phyloP scores from a whole-genome alignment of 495 filamentous ascomycete species.

The Hypomontagnella submonticulosa region DNA sequence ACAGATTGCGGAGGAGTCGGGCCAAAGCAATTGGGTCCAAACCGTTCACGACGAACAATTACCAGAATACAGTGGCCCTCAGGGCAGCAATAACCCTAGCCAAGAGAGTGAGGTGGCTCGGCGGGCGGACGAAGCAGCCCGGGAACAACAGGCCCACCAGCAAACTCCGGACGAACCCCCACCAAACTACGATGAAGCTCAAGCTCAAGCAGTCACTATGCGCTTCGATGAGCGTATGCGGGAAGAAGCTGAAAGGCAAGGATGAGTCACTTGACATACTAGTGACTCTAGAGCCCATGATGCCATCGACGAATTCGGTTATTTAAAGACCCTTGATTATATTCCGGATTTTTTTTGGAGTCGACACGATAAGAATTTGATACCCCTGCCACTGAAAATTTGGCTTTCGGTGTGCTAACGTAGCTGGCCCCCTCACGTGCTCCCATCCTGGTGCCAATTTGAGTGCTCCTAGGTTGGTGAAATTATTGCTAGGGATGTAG shows the following conservation, averaged over 20 bases:
- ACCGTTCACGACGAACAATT: slow-evolving; percentile 81
- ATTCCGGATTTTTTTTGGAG: slow-evolving; percentile 20
- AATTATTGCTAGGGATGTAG: slow-evolving; percentile 1
- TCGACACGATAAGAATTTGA: slow-evolving; percentile 36
- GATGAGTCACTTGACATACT: slow-evolving; percentile 16
- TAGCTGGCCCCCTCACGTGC: slow-evolving; percentile 3
- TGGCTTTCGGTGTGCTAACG: slow-evolving; percentile 14
- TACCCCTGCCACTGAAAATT: slow-evolving; percentile 27
- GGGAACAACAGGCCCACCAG: slow-evolving; percentile 46
- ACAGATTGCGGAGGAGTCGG: slow-evolving; percentile 68
- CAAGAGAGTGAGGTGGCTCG: slow-evolving; percentile 37
- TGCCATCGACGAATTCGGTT: slow-evolving; percentile 15
- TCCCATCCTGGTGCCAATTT: slow-evolving; percentile 6
- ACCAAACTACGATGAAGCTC: slow-evolving; percentile 92
- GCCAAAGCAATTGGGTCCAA: slow-evolving; percentile 62
- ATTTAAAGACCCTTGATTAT: slow-evolving; percentile 8
- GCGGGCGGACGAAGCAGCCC: slow-evolving; percentile 40
- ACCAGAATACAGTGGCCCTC: slow-evolving; percentile 76
- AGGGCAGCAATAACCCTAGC: slow-evolving; percentile 39
- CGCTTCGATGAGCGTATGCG: slow-evolving; percentile 60
- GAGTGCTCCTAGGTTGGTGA: slow-evolving; percentile 6
- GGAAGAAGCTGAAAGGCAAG: slow-evolving; percentile 58
- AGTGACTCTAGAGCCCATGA: slow-evolving; percentile 10
- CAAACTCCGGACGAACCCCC: slow-evolving; percentile 80
- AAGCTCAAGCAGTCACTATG: slow-evolving; percentile 75